phyloP scores from a whole-genome alignment of 2,329 filamentous ascomycete species.

The Curvularia lunata region DNA sequence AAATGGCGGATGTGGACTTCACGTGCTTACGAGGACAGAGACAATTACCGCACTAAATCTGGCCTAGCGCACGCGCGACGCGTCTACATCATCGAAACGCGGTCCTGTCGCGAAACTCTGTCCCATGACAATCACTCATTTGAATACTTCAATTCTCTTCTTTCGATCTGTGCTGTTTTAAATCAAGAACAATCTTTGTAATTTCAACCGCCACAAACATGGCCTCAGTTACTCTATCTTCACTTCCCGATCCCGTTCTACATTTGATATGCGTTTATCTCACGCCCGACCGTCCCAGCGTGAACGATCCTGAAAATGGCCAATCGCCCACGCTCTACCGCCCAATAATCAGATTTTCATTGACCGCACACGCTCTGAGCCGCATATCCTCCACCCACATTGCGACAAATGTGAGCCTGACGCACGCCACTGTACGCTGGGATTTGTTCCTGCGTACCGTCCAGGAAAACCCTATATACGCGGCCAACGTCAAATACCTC shows the following conservation, averaged over 20 bases:
- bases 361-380: constrained; percentile 11
- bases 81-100: constrained; percentile 20
- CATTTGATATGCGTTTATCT: constrained; percentile 15
- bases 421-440: constrained; percentile 4
- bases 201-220: not conserved
- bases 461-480: constrained; percentile 5
- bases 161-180: not conserved
- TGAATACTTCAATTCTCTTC: not conserved
- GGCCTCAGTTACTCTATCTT: constrained; percentile 1
- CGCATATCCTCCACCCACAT: constrained; percentile 14
- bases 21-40: not conserved
- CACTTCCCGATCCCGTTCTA: constrained; percentile 12
- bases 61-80: constrained; percentile 12
- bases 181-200: not conserved
- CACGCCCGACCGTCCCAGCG: constrained; percentile 9
- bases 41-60: not conserved
- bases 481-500: constrained; percentile 12
- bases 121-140: constrained; percentile 3
- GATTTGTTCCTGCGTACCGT: constrained; percentile 11
- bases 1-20: not conserved
- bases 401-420: constrained; percentile 13
- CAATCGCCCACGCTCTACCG: constrained; percentile 12
- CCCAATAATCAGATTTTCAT: constrained; percentile 12
- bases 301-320: constrained; percentile 11
- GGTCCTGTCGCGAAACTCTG: constrained; percentile 2